Percentiles rank a stretch among this genome's conserved stretches.
Evolutionary conservation across 2,329 filamentous ascomycete genomes (phyloP).

Genomic region (Calonectria multiphialidica): DNA sequence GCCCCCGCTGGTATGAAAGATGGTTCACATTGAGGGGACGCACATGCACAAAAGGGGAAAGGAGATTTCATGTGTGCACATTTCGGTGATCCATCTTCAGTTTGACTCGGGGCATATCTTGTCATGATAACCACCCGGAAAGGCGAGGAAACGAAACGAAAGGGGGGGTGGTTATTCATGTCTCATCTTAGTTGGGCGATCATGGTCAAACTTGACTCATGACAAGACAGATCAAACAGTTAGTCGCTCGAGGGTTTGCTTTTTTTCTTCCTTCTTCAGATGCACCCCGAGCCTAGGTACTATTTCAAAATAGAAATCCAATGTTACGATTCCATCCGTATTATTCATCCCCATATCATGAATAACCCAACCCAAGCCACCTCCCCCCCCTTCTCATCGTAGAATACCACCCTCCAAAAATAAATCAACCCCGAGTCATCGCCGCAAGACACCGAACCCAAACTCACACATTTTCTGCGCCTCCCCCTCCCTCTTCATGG

Average conservation of each 20-base stretch:
- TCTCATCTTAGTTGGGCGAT: background rate
- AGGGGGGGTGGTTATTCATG: background rate
- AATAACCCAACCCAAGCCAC: background rate
- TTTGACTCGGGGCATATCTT: background rate
- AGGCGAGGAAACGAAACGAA: background rate
- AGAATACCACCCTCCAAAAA: background rate
- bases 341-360: background rate
- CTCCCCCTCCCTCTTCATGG: background rate
- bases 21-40: background rate
- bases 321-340: background rate
- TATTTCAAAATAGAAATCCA: background rate
- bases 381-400: background rate
- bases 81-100: background rate
- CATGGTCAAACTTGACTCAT: background rate
- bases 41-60: background rate
- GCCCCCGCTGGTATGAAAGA: background rate
- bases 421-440: background rate
- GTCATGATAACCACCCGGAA: background rate
- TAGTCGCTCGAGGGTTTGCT: background rate
- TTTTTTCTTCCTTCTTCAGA: background rate
- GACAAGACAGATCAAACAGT: background rate
- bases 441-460: constrained; percentile 5
- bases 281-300: background rate
- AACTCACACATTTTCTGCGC: background rate
- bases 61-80: background rate